Base-by-base conservation (phyloP, 345 rosid genomes). In the Cardiospermum halicacabum region DNA sequence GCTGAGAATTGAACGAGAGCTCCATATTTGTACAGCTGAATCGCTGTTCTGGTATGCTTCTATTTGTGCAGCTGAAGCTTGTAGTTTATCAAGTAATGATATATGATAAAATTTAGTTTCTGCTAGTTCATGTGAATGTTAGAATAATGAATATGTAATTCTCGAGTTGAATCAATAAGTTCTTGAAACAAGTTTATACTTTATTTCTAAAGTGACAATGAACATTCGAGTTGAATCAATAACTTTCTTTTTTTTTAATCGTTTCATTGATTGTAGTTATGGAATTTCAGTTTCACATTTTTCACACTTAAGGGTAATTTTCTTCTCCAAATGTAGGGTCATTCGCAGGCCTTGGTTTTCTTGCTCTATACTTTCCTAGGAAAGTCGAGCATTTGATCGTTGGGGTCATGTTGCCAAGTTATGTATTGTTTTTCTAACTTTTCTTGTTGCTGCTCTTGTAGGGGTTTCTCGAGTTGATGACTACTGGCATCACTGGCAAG, bases 401-500 rank as follows among this genome's bases (percentile, higher is more conserved):
- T 76, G 60, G 60, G 97, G 98, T 16, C 97, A 93, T 51, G 84
- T 88, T 37, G 97, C 95, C 31, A 90, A 93, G 81, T 91, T 93
- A 19, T 90, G 96, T 73, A 80, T 90, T 60, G 70, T 86, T 51
- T 69, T 93, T 65, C 66, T 86, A 21, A 97, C 92, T 2, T 69
- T 90, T 37, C 89, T 93, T 57, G 69, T 79, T 62, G 97, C 97
- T 49, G 86, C 97, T 37, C 74, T 93, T 58, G 80, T 93, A 28
- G 97, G 85, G 57, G 72, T 93, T 68, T 93, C 98, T 47, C 78
- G 97, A 43, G 94, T 93, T 53, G 98, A 93, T 74, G 96, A 93
- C 77, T 90, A 93, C 70, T 88, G 94, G 98, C 98, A 93, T 81
- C 96, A 93, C 54, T 90, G 92, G 98, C 86, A 86, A 79, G 97